Evolutionary conservation across 2,329 filamentous ascomycete genomes (phyloP).

Genomic region (Fusarium metavorans): DNA sequence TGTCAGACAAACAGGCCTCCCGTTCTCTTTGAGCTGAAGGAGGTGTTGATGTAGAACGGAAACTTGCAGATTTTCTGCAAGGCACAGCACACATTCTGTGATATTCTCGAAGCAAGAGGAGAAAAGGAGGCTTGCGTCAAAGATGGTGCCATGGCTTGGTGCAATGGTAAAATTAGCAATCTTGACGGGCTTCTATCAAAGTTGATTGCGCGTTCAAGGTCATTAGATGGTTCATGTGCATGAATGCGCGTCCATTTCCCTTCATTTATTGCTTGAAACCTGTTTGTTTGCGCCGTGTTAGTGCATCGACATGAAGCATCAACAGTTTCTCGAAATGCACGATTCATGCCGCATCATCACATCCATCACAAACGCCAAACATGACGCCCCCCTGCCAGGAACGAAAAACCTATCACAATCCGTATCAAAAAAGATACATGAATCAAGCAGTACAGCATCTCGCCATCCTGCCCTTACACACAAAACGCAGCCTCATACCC

Average conservation of each 20-base stretch:
- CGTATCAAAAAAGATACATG: background rate
- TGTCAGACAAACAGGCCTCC: background rate
- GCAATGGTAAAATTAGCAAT: background rate
- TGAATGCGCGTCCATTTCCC: background rate
- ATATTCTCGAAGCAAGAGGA: background rate
- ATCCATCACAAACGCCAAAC: background rate
- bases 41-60: background rate
- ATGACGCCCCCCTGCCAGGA: background rate
- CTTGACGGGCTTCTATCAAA: background rate
- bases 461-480: background rate
- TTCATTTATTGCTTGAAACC: background rate
- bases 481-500: background rate
- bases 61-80: constrained; percentile 9
- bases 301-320: background rate
- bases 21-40: background rate
- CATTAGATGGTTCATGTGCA: background rate
- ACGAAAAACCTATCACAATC: background rate
- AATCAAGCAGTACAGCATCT: background rate
- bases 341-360: background rate
- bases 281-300: background rate
- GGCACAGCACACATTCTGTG: constrained; percentile 6
- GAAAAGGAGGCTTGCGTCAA: background rate
- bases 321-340: background rate
- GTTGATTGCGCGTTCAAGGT: background rate
- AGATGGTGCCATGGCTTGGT: background rate